Base-by-base conservation (phyloP, 2,329 filamentous ascomycete genomes). In the Exophiala sideris region DNA sequence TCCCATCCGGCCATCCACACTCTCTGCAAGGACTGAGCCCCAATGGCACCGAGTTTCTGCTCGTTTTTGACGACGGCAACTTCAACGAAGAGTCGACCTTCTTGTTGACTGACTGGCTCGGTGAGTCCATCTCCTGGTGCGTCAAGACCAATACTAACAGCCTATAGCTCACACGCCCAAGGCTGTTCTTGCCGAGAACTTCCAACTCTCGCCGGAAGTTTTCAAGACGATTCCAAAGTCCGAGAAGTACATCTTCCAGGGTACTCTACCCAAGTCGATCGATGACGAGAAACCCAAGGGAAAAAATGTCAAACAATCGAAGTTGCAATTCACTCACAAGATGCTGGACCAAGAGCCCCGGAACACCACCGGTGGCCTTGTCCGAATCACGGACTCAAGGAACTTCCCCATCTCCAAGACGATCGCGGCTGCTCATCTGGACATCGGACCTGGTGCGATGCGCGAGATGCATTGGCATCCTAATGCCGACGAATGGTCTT, bases 391-490 rank as follows among this genome's bases (percentile, higher is more conserved):
- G 5, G 88, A 91, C 68, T 87, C 86, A n/a, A 79, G 75, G 29
- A 89, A 87, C 70, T 91, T 92, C 67, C 82, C 83, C 29, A 79
- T 90, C 57, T 88, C 87, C 42, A 84, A 82, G 68, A 87, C 84
- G 0, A 80, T 91, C 16, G 86, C 87, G 0, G 87, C 87, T 0
- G 88, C 86, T 1, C 80, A 90, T 64, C 79, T 88, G 14, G 80
- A 80, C 35, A 87, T 91, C 57, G 75, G 86, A 59, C 87, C 87
- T 0, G 86, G 86, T 11, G 86, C 85, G 0, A 75, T 91, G 66
- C 80, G 87, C 8, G 87, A 90, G 72, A 89, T 91, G 78, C 88
- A 91, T 73, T 91, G 88, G 88, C 88, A 91, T 66, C 86, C 87
- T 0, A 84, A 82, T 41, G 86, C 86, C 10, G 88, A 91, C 64